phyloP scores from a whole-genome alignment of 495 filamentous ascomycete genomes.

The Pyronema omphalodes region DNA sequence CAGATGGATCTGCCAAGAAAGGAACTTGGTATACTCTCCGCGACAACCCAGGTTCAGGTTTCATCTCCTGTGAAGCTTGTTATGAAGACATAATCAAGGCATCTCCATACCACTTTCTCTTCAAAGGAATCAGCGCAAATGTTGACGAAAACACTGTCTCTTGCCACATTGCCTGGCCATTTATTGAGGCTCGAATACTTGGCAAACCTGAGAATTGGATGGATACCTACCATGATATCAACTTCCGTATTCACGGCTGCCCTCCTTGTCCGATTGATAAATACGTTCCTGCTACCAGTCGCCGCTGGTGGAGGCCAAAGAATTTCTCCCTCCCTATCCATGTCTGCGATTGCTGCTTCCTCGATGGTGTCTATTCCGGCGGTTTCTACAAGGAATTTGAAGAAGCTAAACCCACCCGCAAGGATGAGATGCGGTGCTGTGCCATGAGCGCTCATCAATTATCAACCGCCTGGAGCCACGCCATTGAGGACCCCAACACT shows the following conservation, averaged over 20 bases:
- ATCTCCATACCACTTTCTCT: background rate
- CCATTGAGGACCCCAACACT: background rate
- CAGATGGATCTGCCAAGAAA: background rate
- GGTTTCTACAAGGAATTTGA: background rate
- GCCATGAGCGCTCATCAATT: constrained; percentile 1
- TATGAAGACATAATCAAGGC: constrained; percentile 5
- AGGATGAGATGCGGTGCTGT: background rate
- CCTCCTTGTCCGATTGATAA: background rate
- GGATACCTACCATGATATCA: background rate
- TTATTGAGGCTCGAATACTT: background rate
- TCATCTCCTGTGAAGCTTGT: constrained; percentile 5
- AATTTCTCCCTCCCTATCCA: background rate
- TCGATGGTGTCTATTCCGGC: background rate
- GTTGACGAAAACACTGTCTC: background rate
- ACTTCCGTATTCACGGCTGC: background rate
- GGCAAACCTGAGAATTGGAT: background rate
- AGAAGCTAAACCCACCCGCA: background rate
- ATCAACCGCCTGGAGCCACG: constrained; percentile 1
- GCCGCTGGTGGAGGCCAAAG: constrained; percentile 1
- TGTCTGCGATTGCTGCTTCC: constrained; percentile 5
- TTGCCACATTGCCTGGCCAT: constrained; percentile 3
- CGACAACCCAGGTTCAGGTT: background rate
- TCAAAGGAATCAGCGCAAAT: background rate
- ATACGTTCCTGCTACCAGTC: background rate
- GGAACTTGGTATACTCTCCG: background rate